Percentiles rank a stretch among this genome's conserved stretches.
phyloP scores from a whole-genome alignment of 1,284 basidiomycete species.

The Ceratobasidium sp. region DNA sequence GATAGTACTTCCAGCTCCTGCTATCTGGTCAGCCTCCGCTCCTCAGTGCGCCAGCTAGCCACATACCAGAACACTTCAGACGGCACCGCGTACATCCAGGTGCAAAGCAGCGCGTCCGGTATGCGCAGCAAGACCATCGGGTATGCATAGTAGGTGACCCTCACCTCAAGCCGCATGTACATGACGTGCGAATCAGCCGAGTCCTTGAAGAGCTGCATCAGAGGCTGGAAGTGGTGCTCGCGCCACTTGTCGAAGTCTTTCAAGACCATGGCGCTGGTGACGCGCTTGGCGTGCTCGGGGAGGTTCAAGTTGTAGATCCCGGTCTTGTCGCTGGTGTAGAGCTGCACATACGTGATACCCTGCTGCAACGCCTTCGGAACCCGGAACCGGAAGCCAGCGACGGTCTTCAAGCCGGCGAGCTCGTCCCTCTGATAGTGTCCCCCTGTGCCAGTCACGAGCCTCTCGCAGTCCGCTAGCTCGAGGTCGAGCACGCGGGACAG shows the following conservation, averaged over 20 bases:
- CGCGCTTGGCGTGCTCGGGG: slow-evolving; percentile 7
- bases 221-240: background rate
- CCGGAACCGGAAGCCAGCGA: slow-evolving; percentile 22
- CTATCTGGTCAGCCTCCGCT: too few species aligned
- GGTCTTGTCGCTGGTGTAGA: slow-evolving; percentile 35
- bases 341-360: slow-evolving; percentile 5
- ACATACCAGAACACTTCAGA: slow-evolving; percentile 25
- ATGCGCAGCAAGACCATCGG: background rate
- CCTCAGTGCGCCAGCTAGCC: background rate
- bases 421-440: slow-evolving; percentile 29
- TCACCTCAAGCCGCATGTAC: slow-evolving; percentile 9
- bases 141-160: background rate
- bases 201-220: background rate
- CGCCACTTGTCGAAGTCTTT: slow-evolving; percentile 2
- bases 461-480: background rate
- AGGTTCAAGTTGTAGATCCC: slow-evolving; percentile 18
- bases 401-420: slow-evolving; percentile 11
- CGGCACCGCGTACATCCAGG: background rate
- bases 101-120: background rate
- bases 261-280: background rate
- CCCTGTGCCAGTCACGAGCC: background rate
- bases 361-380: background rate
- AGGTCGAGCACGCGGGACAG: background rate
- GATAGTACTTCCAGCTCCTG: slow-evolving; percentile 12
- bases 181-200: background rate